Base-by-base conservation (phyloP, 371 early-diverging fungal genomes). In the Apophysomyces elegans region DNA sequence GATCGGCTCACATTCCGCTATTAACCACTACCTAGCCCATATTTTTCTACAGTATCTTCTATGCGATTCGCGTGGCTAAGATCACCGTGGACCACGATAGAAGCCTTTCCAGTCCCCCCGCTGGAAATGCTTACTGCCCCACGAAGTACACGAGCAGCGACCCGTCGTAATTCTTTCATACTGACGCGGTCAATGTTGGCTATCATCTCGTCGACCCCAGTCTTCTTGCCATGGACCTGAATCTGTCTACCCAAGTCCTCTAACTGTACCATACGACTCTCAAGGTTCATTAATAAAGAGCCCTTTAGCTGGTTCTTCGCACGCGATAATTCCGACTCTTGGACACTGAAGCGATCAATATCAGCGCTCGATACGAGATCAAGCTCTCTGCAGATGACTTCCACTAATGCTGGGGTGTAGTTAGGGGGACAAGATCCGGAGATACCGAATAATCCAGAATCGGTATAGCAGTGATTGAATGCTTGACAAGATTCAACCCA, bases 261-360 rank as follows among this genome's bases (percentile, higher is more conserved):
- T 4, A 97, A 83, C 77, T 96, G 92, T 1, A 97, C 94, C 86
- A 93, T 85, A 58, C 95, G 87, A 71, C 89, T 90, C 71, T 98
- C 99, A 13, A 98, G 84, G 58, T 90, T 93, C 97, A 98, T 97
- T 46, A 98, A 79, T 54, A 98, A 74, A 37, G 90, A 92, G 54
- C 90, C 89, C 78, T 95, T 95, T 50, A 98, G 86, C 77, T 96
- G 96, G 84, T 97, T 97, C 77, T 97, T 97, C 39, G 99, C 97
- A 14, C 99, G 84, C 1, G 79, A 76, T 32, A 98, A 77, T 69
- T 96, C 97, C 1, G 66, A 69, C 39, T 86, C 77, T 0, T 69
- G 65, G 13, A 90, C 84, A 4, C 78, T 69, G 8, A 77, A 70
- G 46, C 68, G 67, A 13, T 66, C 68, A 35, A 72, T 76, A 44